Base-by-base conservation (phyloP, 2,329 filamentous ascomycete species). In the Aureobasidium pullulans region DNA sequence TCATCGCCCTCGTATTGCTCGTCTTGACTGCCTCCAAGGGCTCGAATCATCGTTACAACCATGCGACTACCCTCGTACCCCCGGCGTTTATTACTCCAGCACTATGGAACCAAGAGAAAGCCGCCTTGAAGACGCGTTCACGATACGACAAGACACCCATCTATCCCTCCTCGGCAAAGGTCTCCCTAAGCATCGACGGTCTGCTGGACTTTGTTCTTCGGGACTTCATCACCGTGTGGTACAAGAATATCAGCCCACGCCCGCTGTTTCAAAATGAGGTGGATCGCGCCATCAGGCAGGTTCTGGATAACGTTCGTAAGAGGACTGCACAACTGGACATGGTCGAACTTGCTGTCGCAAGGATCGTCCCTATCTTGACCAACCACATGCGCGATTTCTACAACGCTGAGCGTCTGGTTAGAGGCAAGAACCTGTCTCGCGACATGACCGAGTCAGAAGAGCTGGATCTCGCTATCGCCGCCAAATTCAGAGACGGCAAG, bases 391-490 rank as follows among this genome's bases (percentile, higher is more conserved):
- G 84, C 65, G 90, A 96, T 65, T 96, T 96, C 66, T 90, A 92
- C 71, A 86, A 94, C 64, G 94, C 94, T 0, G 94, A 99, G 76
- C 84, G 88, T 60, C 82, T 85, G 8, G 89, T 99, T 10, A 84
- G 93, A 57, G 95, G 95, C 11, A 88, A 86, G 70, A 90, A 96
- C 72, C 78, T 97, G 60, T 94, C 91, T 66, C 85, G 90, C 56
- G 91, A 87, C 64, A 86, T 99, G 59, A 97, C 95, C 2, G 94
- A 99, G 75, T 96, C 92, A 0, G 93, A 96, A 70, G 94, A 99
- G 79, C 78, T 99, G 67, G 92, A 97, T 72, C 79, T 96, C 65
- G 94, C 94, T 1, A 96, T 99, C 72, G 94, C 94, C n/a, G 87
- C 84, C 42, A 96, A 96, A 73, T 99, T 94, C 73, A 87, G 83